Evolutionary conservation across 495 filamentous ascomycete genomes (phyloP), one percentile per base, ranked within the genome.

Genomic region (Filosporella fistucella): DNA sequence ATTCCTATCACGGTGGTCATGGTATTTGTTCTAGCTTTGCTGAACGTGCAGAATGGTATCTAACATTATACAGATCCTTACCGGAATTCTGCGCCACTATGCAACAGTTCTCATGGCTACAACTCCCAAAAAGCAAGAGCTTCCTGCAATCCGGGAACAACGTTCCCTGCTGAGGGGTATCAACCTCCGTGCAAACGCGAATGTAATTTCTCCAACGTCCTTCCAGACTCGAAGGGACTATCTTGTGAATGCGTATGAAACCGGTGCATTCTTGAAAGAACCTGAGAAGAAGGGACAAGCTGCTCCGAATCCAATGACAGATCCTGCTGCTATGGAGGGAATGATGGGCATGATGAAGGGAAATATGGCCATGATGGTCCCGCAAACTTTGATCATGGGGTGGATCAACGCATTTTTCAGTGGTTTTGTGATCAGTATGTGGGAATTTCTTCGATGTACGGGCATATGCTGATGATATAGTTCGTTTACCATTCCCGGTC

Each of bases 261-360:
- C 77, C 29, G 93, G 94, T 36, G 76, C 78, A 18, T 97, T 88
- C 65, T 70, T 98, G 22, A 96, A 96, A 65, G 87, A 91, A 55
- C 91, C 89, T 5, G 85, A 89, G 11, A 80, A 73, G 57, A 83
- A 82, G 50, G 91, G 90, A 40, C 86, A 96, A 66, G 85, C 89
- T 20, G 84, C 88, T 11, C 81, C 88, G 41, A 97, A 98, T 66
- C 93, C 94, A 16, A 91, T 97, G 87, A 86, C 84, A 26, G 93
- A 98, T 66, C 93, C 93, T n/a, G 86, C 83, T 40, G 89, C 87
- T 39, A 98, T 97, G 94, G 94, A 97, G 61, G 90, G 88, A 47
- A 96, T 97, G 91, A 97, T 97, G 93, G 91, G 91, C 47, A 95
- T 95, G 89, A 88, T 97, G 82, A 98, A 96, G 80, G 89, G 89